These are phyloP conservation scores for Elaeagnus macrophylla DNA, from an alignment of 306 rosid species.

Conservation along the genomic window DNA sequence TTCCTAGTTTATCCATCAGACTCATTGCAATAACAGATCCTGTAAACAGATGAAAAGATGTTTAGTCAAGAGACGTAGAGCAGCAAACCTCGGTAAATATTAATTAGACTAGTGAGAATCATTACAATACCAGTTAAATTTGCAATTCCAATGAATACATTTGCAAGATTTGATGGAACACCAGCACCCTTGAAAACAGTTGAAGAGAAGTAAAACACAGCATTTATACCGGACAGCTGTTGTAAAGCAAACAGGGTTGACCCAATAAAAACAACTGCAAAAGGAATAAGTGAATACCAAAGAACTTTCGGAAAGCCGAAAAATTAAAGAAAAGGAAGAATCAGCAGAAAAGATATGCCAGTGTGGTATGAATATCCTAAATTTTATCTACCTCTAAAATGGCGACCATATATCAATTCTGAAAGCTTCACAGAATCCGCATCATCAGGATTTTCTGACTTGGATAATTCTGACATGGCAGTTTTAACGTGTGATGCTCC, in stretches of 20 bases:
- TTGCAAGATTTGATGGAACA: constrained; percentile 82
- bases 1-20: constrained; percentile 95
- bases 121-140: constrained; percentile 61
- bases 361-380: constrained; percentile 2
- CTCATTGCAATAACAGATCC: constrained; percentile 73
- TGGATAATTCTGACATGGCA: constrained; percentile 74
- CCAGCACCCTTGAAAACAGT: constrained; percentile 89
- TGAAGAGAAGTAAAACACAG: constrained; percentile 95
- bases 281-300: constrained; percentile 61
- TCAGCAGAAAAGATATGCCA: not conserved
- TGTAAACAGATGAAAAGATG: constrained; percentile 21
- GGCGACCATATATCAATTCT: constrained; percentile 76
- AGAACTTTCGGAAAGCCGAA: constrained; percentile 23
- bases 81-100: constrained; percentile 8
- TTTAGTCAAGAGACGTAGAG: constrained; percentile 21
- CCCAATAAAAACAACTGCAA: constrained; percentile 99
- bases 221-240: constrained; percentile 99
- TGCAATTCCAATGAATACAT: constrained; percentile 68
- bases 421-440: constrained; percentile 56
- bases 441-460: constrained; percentile 71
- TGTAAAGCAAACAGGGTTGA: constrained; percentile 99
- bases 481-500: constrained; percentile 78
- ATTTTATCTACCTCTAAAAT: constrained; percentile 55
- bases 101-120: constrained; percentile 12
- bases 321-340: not conserved